Evolutionary conservation across 257 asterid species (phyloP), one percentile per base, ranked within the genome.

Genomic region (Datura wrightii): DNA sequence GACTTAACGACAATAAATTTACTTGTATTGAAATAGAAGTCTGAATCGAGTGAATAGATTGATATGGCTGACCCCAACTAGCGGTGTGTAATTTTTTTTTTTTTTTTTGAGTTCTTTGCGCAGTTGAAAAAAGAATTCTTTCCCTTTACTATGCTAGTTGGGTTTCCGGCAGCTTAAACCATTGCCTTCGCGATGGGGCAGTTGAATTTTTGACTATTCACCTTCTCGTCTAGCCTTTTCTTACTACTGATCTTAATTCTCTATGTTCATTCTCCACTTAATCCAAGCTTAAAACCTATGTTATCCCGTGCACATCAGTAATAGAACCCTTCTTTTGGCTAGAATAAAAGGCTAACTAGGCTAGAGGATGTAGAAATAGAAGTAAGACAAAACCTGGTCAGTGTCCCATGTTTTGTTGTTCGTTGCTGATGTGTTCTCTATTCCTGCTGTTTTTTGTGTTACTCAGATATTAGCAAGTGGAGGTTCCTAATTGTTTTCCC

Each of bases 401-500:
- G 18, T 2, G 6, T 70, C 4, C 8, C 36, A 1, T 70, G 4
- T 69, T 69, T 37, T 69, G 1, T 67, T 67, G 24, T 3, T 69
- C 24, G 41, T 16, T 70, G 14, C n/a, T 65, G 72, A 65, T 36
- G 9, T 36, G 3, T 74, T 74, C 2, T 74, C 2, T 46, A 10
- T 74, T 76, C 9, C 59, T 24, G 62, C 24, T 48, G 42, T 6
- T 74, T 74, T 14, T 78, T 31, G 44, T 52, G 15, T 52, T 52
- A 8, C n/a, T 52, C 8, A 76, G 52, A 52, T 8, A 76, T 78
- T 50, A 34, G 4, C 46, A 31, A 31, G 19, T 78, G 82, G 60
- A 78, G 63, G 82, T 84, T 84, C 42, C 86, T 89, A 87, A 90
- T 76, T 8, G 69, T 36, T 83, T 88, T 6, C 6, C 18, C n/a